Evolutionary conservation across 2,329 filamentous ascomycete species (phyloP).

Genomic region (Thielaviopsis musarum): DNA sequence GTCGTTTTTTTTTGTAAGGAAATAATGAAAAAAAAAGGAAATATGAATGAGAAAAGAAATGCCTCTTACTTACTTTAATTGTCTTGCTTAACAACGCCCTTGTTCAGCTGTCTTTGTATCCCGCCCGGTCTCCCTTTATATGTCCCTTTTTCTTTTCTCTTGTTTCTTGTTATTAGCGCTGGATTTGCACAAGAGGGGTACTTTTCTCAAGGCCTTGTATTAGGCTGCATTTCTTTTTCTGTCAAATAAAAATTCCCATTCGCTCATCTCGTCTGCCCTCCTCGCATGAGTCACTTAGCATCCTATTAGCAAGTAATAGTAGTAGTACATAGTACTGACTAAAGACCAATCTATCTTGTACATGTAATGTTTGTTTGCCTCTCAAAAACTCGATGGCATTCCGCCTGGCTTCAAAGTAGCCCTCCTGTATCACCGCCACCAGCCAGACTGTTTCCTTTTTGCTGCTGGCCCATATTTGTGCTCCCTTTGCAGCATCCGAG

Average conservation of each 20-base stretch:
- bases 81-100: not conserved
- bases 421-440: not conserved
- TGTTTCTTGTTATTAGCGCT: not conserved
- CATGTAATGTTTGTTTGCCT: too few relatives aligned
- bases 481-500: not conserved
- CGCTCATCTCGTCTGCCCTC: too few relatives aligned
- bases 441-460: not conserved
- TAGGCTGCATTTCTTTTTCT: not conserved
- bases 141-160: not conserved
- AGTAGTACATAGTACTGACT: too few relatives aligned
- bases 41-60: too few relatives aligned
- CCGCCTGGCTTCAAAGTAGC: too few relatives aligned
- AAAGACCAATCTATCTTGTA: too few relatives aligned
- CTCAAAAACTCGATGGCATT: too few relatives aligned
- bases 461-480: not conserved
- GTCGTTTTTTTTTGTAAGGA: too few relatives aligned
- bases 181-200: not conserved
- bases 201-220: not conserved
- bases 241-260: not conserved
- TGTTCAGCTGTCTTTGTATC: not conserved
- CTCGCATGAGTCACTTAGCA: too few relatives aligned
- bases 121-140: not conserved
- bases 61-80: too few relatives aligned
- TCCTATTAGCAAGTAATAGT: too few relatives aligned
- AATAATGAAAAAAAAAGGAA: not conserved